Conservation (phyloP, 108 stramenopile genomes). For the Cyclotella baltica region DNA sequence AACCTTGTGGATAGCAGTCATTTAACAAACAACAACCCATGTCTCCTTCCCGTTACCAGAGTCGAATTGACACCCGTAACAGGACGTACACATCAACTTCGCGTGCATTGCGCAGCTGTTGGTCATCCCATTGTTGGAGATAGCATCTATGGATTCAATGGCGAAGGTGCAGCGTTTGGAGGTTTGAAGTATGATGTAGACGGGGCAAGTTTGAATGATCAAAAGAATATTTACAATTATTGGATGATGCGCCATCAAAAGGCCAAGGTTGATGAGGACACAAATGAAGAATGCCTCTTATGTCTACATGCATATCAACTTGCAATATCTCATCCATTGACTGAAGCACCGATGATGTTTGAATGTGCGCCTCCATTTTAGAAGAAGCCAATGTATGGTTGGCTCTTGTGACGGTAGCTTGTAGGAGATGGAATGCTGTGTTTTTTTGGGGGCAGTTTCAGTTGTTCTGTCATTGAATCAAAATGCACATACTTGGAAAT, state of each 20-base stretch:
- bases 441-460: no score
- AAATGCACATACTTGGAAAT: no score
- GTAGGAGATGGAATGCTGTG: no score
- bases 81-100: slow-evolving; percentile 82
- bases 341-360: slow-evolving; percentile 70
- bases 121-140: slow-evolving; percentile 87
- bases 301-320: slow-evolving; percentile 74
- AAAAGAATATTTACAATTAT: slow-evolving; percentile 15
- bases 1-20: neutral
- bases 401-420: no score
- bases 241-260: slow-evolving; percentile 21
- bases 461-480: no score
- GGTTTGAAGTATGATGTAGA: slow-evolving; percentile 25
- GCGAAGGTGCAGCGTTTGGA: slow-evolving; percentile 43
- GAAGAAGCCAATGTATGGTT: neutral
- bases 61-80: slow-evolving; percentile 63
- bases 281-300: slow-evolving; percentile 33
- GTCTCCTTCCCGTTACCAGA: slow-evolving; percentile 56
- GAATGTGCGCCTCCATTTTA: slow-evolving; percentile 68
- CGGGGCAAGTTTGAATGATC: slow-evolving; percentile 13
- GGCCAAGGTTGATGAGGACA: neutral
- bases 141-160: slow-evolving; percentile 69
- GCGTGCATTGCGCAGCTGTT: slow-evolving; percentile 79
- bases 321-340: slow-evolving; percentile 67
- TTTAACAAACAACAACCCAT: neutral